Base-by-base conservation (phyloP, 306 rosid species). In the Cajanus cajan region DNA sequence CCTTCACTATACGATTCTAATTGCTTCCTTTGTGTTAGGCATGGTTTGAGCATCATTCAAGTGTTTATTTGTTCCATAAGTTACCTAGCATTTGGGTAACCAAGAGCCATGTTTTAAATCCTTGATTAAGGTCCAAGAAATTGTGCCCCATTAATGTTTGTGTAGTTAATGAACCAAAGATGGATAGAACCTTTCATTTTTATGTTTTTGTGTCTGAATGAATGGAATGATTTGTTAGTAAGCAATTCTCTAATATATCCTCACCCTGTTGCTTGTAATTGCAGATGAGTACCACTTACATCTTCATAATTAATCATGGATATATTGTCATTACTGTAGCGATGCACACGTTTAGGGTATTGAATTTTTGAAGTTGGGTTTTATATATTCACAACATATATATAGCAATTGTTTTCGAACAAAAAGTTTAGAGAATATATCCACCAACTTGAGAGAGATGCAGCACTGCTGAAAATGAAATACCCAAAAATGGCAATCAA, bases 191-290 rank as follows among this genome's bases (percentile, higher is more conserved):
- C 65, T 37, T 45, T 44, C 31, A 47, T 34, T 47, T 57, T 37
- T 22, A 7, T n/a, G n/a, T n/a, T n/a, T n/a, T n/a, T n/a, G n/a
- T 58, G 50, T 62, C 21, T 57, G 5, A 36, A 67, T 41, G 43
- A 24, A 58, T 44, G 40, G 63, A 57, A 7, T 74, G 8, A 33
- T 40, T 52, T 77, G 15, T 39, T 69, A 41, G 31, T 8, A 50
- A 45, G 83, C 68, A 73, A 58, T 73, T 45, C n/a, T 39, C 4
- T n/a, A 21, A 61, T 65, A 65, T 16, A 33, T 41, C 52, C 31
- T n/a, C 19, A 33, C 59, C 9, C 6, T 41, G 54, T 64, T 71
- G 82, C 85, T 80, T 76, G 54, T 76, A 55, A 55, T 54, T 70
- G 79, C 41, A 3, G 36, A 78, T 33, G 64, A 72, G 76, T 65